Evolutionary conservation across 164 flowering plant species (phyloP).

Genomic region (Chloranthus sessilifolius): DNA sequence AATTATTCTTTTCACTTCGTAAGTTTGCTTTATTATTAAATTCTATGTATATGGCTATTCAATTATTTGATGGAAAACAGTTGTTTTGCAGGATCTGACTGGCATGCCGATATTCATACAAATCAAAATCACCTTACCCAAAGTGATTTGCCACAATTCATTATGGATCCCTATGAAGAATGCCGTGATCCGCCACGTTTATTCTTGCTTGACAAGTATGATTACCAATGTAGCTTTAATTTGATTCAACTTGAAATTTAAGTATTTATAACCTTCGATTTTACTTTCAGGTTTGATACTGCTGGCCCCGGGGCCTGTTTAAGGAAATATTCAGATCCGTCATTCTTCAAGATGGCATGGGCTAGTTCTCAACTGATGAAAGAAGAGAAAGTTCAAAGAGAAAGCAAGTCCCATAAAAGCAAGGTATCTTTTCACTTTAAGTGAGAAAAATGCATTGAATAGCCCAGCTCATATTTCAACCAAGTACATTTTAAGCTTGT

Average conservation of each 20-base stretch:
- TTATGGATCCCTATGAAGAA: constrained; percentile 88
- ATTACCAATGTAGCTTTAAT: constrained; percentile 1
- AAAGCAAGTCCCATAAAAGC: constrained; percentile 45
- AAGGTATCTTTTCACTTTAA: constrained; percentile 38
- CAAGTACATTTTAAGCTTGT: too few species aligned
- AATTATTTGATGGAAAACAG: constrained; percentile 22
- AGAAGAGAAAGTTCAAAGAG: constrained; percentile 31
- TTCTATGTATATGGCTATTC: constrained; percentile 8
- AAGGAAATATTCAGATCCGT: constrained; percentile 18
- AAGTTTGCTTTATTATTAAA: neutral
- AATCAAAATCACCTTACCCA: constrained; percentile 60
- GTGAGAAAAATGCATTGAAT: too few species aligned
- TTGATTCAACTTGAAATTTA: neutral
- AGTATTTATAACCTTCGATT: neutral
- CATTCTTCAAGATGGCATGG: constrained; percentile 12
- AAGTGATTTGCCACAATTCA: constrained; percentile 73
- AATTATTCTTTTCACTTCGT: neutral
- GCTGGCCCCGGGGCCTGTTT: constrained; percentile 20
- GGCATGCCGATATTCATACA: constrained; percentile 63
- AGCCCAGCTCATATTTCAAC: too few species aligned
- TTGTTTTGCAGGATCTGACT: constrained; percentile 70
- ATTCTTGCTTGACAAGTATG: constrained; percentile 85
- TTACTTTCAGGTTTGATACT: constrained; percentile 14
- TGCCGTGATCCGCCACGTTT: constrained; percentile 79
- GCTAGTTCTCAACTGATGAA: constrained; percentile 9